Evolutionary conservation across 495 filamentous ascomycete genomes (phyloP).

Genomic region (Extremus antarcticus): DNA sequence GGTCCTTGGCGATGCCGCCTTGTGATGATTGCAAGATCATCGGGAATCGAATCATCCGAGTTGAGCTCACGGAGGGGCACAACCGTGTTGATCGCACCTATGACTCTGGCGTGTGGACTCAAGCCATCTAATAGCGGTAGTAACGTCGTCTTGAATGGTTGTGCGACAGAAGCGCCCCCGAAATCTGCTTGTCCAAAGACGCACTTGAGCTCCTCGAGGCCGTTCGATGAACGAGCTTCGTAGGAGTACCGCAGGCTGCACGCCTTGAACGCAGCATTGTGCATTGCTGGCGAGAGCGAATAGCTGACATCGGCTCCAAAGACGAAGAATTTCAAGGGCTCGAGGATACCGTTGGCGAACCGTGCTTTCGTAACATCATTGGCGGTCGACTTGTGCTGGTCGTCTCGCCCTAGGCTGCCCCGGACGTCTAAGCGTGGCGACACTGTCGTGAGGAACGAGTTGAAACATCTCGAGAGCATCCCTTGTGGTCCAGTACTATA

Average conservation of each 20-base stretch:
- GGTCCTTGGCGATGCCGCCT: slow-evolving; percentile 55
- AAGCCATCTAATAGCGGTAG: slow-evolving; percentile 56
- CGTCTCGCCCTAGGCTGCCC: neutral
- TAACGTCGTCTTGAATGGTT: slow-evolving; percentile 66
- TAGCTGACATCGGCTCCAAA: slow-evolving; percentile 63
- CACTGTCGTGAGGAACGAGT: slow-evolving; percentile 55
- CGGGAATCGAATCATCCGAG: slow-evolving; percentile 50
- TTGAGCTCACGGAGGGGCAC: slow-evolving; percentile 53
- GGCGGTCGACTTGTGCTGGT: slow-evolving; percentile 15
- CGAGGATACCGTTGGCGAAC: slow-evolving; percentile 45
- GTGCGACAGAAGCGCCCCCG: slow-evolving; percentile 61
- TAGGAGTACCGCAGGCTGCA: slow-evolving; percentile 66
- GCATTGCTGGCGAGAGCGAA: slow-evolving; percentile 70
- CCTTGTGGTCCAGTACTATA: slow-evolving; percentile 64
- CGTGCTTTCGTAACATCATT: slow-evolving; percentile 47
- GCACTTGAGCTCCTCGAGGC: slow-evolving; percentile 52
- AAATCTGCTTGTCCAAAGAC: slow-evolving; percentile 55
- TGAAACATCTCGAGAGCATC: slow-evolving; percentile 56
- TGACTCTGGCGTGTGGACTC: slow-evolving; percentile 65
- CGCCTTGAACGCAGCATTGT: slow-evolving; percentile 60
- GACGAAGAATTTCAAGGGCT: slow-evolving; percentile 64
- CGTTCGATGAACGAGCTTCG: slow-evolving; percentile 50
- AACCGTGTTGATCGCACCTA: slow-evolving; percentile 76
- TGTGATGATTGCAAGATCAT: slow-evolving; percentile 51
- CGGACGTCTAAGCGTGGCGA: slow-evolving; percentile 25